Evolutionary conservation across 352 stramenopile species (phyloP).

Genomic region (Phytophthora tubulina): DNA sequence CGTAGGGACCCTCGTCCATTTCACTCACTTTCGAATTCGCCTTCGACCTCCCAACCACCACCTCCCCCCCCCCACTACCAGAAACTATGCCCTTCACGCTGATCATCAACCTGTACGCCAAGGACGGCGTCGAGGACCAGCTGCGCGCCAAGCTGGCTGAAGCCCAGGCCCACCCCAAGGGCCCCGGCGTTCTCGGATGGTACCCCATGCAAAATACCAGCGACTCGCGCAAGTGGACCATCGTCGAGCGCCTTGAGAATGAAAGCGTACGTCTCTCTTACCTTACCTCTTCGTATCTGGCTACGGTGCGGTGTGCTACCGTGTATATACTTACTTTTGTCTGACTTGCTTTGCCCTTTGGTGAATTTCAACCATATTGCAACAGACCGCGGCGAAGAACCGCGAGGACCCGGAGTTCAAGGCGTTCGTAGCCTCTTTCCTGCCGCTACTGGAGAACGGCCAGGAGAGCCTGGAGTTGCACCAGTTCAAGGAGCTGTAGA

Average conservation of each 20-base stretch:
- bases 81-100: slow-evolving; percentile 34
- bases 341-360: too few species aligned
- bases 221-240: slow-evolving; percentile 33
- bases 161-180: slow-evolving; percentile 26
- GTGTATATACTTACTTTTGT: too few species aligned
- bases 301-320: too few species aligned
- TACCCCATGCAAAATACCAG: slow-evolving; percentile 24
- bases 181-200: slow-evolving; percentile 19
- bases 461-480: slow-evolving; percentile 28
- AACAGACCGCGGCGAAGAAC: slow-evolving; percentile 24
- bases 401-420: slow-evolving; percentile 23
- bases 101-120: slow-evolving; percentile 31
- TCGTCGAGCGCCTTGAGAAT: slow-evolving; percentile 31
- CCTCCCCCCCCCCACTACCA: slow-evolving; percentile 1
- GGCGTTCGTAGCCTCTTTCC: slow-evolving; percentile 14
- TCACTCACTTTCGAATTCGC: slow-evolving; percentile 33
- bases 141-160: slow-evolving; percentile 29
- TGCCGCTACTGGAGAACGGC: slow-evolving; percentile 27
- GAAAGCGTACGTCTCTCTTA: slow-evolving; percentile 25
- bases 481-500: slow-evolving; percentile 31
- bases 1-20: background rate
- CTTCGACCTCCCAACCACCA: slow-evolving; percentile 18
- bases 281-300: background rate
- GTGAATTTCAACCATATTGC: background rate
- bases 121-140: slow-evolving; percentile 34